Evolutionary conservation across 2,329 filamentous ascomycete species (phyloP).

Genomic region (Dothideomycetidae sp.): DNA sequence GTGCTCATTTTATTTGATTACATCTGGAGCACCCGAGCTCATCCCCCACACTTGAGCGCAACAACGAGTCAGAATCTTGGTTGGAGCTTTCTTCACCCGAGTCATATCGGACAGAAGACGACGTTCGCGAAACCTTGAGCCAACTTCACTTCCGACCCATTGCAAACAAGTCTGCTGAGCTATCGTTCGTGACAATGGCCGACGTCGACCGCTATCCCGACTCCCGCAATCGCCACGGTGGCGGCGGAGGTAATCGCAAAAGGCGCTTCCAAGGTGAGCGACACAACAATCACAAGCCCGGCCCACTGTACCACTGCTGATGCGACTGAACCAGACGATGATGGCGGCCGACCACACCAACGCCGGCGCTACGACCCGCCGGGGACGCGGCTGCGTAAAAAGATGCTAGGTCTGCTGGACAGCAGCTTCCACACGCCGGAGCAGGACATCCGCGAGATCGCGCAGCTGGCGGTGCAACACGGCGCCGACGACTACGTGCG

Average conservation of each 20-base stretch:
- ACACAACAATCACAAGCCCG: too few species aligned
- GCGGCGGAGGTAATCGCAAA: constrained; percentile 50
- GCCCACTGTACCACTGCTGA: neutral
- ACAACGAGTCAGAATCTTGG: neutral
- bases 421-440: constrained; percentile 58
- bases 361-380: constrained; percentile 50
- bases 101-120: neutral
- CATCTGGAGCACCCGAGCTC: too few species aligned
- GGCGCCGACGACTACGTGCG: constrained; percentile 73
- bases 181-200: constrained; percentile 19
- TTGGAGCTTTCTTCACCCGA: neutral
- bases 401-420: constrained; percentile 68
- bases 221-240: constrained; percentile 14
- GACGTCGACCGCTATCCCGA: constrained; percentile 18
- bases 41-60: too few species aligned
- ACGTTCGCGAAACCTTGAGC: neutral
- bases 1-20: too few species aligned
- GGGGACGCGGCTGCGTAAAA: constrained; percentile 57
- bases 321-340: constrained; percentile 50
- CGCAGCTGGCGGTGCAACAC: constrained; percentile 64
- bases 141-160: neutral
- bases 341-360: constrained; percentile 59
- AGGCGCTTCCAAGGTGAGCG: constrained; percentile 61
- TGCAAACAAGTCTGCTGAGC: too few species aligned
- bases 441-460: constrained; percentile 62